These are phyloP conservation scores for Peronospora tabacina DNA, from an alignment of 352 stramenopile genomes.

Conservation along the genomic window DNA sequence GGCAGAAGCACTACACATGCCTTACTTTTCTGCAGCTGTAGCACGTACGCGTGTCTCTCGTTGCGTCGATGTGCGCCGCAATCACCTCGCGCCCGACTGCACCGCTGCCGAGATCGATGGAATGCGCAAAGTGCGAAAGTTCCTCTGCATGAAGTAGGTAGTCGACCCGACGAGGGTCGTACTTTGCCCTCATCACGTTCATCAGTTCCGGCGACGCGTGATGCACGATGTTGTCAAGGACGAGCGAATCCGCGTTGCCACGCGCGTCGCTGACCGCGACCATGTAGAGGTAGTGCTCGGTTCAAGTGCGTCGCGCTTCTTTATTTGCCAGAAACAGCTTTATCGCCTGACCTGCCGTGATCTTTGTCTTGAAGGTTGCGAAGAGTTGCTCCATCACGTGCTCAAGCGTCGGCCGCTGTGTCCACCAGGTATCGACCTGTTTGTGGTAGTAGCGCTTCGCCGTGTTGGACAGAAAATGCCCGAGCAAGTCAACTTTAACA, in stretches of 20 bases:
- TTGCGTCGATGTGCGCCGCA: neutral
- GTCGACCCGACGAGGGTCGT: neutral
- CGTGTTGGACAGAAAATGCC: neutral
- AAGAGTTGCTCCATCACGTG: neutral
- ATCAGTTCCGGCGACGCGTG: slow-evolving; percentile 8
- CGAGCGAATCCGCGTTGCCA: neutral
- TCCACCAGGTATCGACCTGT: neutral
- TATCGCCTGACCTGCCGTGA: no score
- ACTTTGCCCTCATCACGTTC: slow-evolving; percentile 6
- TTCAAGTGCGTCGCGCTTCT: neutral
- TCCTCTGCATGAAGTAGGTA: neutral
- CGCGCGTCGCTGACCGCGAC: neutral
- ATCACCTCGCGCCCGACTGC: neutral
- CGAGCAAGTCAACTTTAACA: neutral
- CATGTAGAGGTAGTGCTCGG: neutral
- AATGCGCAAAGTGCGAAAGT: slow-evolving; percentile 1
- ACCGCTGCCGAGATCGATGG: neutral
- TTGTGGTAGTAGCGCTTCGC: neutral
- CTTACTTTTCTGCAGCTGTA: no score
- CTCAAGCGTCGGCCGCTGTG: neutral
- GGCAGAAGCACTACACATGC: no score
- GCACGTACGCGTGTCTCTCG: neutral
- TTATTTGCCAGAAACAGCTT: neutral
- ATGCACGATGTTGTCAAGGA: slow-evolving; percentile 8
- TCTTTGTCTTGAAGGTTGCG: neutral